Percentiles rank a stretch among this genome's conserved stretches.
Evolutionary conservation across 2,329 filamentous ascomycete species (phyloP).

Genomic region (Xylaria sp.): DNA sequence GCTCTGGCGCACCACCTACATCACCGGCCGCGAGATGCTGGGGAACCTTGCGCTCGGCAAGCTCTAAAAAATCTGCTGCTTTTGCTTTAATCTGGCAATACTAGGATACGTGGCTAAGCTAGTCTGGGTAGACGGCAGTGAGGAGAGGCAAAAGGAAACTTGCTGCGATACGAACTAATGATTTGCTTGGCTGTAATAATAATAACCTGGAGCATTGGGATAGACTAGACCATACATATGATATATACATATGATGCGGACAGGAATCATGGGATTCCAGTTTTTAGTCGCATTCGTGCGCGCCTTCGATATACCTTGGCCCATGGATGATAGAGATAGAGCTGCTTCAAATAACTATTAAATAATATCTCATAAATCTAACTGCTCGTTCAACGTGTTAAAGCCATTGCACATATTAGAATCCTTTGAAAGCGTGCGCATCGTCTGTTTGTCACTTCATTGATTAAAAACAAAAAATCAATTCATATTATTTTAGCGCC

Average conservation of each 20-base stretch:
- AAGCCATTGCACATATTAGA: not conserved
- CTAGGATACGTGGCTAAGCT: not conserved
- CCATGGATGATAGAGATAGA: constrained; percentile 1
- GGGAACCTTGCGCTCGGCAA: constrained; percentile 76
- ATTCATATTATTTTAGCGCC: not conserved
- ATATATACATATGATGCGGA: not conserved
- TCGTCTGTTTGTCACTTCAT: not conserved
- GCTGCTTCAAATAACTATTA: constrained; percentile 3
- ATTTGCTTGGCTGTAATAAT: constrained; percentile 1
- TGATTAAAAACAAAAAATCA: not conserved
- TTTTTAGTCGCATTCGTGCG: constrained; percentile 2
- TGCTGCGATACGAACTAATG: not conserved
- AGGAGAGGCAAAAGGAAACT: no score
- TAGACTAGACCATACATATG: constrained; percentile 4
- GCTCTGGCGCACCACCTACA: constrained; percentile 78
- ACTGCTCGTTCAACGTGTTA: not conserved
- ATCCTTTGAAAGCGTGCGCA: not conserved
- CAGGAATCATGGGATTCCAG: not conserved
- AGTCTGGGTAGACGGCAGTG: no score
- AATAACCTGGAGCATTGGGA: constrained; percentile 1
- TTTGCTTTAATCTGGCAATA: no score
- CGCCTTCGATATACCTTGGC: not conserved
- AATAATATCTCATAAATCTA: not conserved
- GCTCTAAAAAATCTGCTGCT: constrained; percentile 64
- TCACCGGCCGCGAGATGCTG: constrained; percentile 82